These are phyloP conservation scores for Phytomonas sp. DNA, from an alignment of 208 protist species.

Conservation along the genomic window DNA sequence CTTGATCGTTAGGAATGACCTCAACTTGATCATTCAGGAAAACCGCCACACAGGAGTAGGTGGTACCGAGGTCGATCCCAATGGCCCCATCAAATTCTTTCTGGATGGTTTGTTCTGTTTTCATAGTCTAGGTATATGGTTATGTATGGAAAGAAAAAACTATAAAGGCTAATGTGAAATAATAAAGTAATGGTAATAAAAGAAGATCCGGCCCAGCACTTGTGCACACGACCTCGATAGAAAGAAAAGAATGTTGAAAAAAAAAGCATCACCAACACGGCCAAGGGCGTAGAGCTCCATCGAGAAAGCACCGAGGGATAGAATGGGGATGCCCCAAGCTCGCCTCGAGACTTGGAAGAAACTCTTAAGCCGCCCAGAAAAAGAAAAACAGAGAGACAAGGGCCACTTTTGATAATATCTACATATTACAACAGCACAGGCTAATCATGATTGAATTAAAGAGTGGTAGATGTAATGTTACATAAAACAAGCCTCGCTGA, in stretches of 20 bases:
- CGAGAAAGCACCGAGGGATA: background rate
- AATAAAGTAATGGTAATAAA: background rate
- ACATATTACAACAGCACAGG: background rate
- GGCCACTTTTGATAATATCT: background rate
- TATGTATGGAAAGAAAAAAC: too few relatives aligned
- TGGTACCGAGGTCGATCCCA: conserved; percentile 94
- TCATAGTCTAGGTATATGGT: conserved; percentile 4
- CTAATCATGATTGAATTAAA: background rate
- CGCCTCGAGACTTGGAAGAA: background rate
- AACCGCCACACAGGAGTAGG: conserved; percentile 95
- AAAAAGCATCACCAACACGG: background rate
- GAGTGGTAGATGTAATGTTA: background rate
- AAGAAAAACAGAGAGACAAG: background rate
- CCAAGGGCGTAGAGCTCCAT: background rate
- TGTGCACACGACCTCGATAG: background rate
- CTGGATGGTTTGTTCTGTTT: background rate
- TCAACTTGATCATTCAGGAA: conserved; percentile 69
- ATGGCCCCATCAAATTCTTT: conserved; percentile 49
- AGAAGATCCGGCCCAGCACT: conserved; percentile 10
- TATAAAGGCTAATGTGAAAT: background rate
- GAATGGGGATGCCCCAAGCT: background rate
- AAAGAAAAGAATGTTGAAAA: conserved; percentile 9
- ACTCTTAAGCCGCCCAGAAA: background rate
- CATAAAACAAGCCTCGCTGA: background rate
- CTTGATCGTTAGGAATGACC: conserved; percentile 99